Evolutionary conservation across 805 yeast species (phyloP), one percentile per base, ranked within the genome.

Genomic region (Tetrapisispora phaffii): DNA sequence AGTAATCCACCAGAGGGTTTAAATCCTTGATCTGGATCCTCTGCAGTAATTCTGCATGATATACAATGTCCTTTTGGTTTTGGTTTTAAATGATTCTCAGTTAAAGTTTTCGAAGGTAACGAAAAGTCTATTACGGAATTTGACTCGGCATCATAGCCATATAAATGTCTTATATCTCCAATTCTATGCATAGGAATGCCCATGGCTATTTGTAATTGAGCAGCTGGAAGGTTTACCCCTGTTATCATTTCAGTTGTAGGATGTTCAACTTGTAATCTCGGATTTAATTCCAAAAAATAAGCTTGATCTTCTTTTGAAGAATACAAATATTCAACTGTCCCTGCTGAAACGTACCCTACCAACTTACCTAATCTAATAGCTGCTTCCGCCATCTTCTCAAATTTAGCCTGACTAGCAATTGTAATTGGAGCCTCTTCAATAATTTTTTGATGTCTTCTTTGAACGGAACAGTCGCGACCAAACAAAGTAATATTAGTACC

Each of bases 221-320:
- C 96, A 46, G 97, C 95, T 24, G 99, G 99, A 63, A 93, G 76
- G 63, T 93, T 94, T 45, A 93, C 97, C 54, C 98, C 98, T 19
- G 95, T 83, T 46, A 88, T 98, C 99, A 93, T 93, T 72, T 93
- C 99, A 34, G 98, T 90, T 38, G 98, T 93, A 59, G 99, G 99
- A 75, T 93, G 99, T 75, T 93, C 99, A 48, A 93, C 99, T 74
- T 93, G 99, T 66, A 93, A 76, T 75, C 99, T 85, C 58, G 99
- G 98, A 67, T 93, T 93, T 65, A 93, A 77, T 71, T 93, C 99
- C 64, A 93, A 75, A 69, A 93, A 93, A 75, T 89, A 93, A 65
- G 89, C 93, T 65, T 89, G 87, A 68, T 90, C 88, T 50, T 93
- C 97, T 45, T 85, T 79, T 64, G 88, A 90, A 20, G 96, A 87